These are phyloP conservation scores for Boletus sp. DNA, from an alignment of 768 basidiomycete species.

Conservation along the genomic window DNA sequence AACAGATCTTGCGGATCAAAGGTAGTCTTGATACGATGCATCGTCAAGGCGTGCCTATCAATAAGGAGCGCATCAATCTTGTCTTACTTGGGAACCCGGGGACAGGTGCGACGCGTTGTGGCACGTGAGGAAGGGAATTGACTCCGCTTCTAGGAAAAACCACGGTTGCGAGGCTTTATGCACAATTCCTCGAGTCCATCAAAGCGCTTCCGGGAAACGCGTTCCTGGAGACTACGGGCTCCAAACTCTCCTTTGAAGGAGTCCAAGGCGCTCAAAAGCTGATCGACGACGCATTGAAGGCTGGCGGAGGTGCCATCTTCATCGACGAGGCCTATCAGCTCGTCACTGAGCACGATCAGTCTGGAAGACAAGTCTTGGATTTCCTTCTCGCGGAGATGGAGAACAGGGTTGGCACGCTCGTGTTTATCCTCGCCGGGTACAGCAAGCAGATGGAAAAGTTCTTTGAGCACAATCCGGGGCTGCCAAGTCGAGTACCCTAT, in stretches of 20 bases:
- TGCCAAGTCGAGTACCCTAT: slow-evolving; percentile 64
- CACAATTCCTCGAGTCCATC: slow-evolving; percentile 57
- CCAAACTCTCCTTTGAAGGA: slow-evolving; percentile 56
- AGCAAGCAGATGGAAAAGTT: slow-evolving; percentile 73
- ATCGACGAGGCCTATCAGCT: slow-evolving; percentile 77
- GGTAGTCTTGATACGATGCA: slow-evolving; percentile 51
- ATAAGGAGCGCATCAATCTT: slow-evolving; percentile 58
- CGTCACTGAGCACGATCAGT: slow-evolving; percentile 43
- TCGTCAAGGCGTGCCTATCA: slow-evolving; percentile 52
- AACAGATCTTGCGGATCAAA: slow-evolving; percentile 54
- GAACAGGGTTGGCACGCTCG: slow-evolving; percentile 58
- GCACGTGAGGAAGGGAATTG: neutral
- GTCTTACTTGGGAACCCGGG: slow-evolving; percentile 69
- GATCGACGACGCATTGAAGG: slow-evolving; percentile 47
- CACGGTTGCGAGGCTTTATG: slow-evolving; percentile 64
- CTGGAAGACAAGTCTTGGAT: slow-evolving; percentile 60
- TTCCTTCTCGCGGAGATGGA: slow-evolving; percentile 76
- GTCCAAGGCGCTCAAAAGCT: slow-evolving; percentile 49
- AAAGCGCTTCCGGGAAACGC: slow-evolving; percentile 48
- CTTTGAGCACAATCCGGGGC: slow-evolving; percentile 72
- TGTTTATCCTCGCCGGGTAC: slow-evolving; percentile 74
- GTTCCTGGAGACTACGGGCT: slow-evolving; percentile 64
- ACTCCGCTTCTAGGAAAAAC: slow-evolving; percentile 52
- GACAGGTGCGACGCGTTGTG: slow-evolving; percentile 46
- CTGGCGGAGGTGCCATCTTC: slow-evolving; percentile 66